Evolutionary conservation across 495 filamentous ascomycete species (phyloP).

Genomic region (Annulohypoxylon moriforme): DNA sequence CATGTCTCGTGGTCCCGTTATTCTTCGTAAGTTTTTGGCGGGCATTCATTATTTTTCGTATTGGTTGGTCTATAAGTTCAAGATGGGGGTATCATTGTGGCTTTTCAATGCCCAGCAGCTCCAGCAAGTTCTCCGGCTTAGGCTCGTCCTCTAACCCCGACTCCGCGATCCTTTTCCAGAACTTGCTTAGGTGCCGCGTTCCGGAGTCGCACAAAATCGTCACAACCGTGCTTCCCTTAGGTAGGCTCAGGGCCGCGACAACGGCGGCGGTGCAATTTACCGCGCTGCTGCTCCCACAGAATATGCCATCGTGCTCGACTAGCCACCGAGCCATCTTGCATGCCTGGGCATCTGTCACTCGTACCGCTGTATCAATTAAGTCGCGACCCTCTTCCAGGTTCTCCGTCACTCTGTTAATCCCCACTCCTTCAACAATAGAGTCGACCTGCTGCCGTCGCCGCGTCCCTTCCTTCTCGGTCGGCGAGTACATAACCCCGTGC

Average conservation of each 20-base stretch:
- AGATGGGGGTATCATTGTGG: slow-evolving; percentile 10
- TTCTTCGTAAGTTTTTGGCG: neutral
- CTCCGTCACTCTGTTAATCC: slow-evolving; percentile 88
- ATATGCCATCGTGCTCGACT: slow-evolving; percentile 95
- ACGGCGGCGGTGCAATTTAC: slow-evolving; percentile 96
- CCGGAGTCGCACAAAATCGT: slow-evolving; percentile 94
- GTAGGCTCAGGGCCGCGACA: slow-evolving; percentile 76
- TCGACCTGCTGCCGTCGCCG: slow-evolving; percentile 90
- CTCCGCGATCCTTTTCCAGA: slow-evolving; percentile 86
- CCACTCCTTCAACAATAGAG: slow-evolving; percentile 95
- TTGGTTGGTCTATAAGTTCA: neutral
- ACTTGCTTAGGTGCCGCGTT: slow-evolving; percentile 89
- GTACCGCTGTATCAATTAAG: slow-evolving; percentile 88
- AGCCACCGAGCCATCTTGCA: slow-evolving; percentile 93
- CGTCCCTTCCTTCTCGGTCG: slow-evolving; percentile 89
- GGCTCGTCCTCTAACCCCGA: slow-evolving; percentile 67
- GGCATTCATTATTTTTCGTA: neutral
- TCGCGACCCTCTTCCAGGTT: slow-evolving; percentile 90
- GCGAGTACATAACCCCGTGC: slow-evolving; percentile 95
- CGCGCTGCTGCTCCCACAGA: slow-evolving; percentile 91
- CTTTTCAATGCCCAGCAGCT: slow-evolving; percentile 50
- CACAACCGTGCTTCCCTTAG: slow-evolving; percentile 78
- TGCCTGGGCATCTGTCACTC: slow-evolving; percentile 92
- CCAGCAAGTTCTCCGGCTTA: slow-evolving; percentile 51
- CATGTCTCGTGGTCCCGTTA: no score